Percentiles rank a stretch among this genome's conserved stretches.
Evolutionary conservation across 495 filamentous ascomycete genomes (phyloP).

Genomic region (Rostrohypoxylon terebratum): DNA sequence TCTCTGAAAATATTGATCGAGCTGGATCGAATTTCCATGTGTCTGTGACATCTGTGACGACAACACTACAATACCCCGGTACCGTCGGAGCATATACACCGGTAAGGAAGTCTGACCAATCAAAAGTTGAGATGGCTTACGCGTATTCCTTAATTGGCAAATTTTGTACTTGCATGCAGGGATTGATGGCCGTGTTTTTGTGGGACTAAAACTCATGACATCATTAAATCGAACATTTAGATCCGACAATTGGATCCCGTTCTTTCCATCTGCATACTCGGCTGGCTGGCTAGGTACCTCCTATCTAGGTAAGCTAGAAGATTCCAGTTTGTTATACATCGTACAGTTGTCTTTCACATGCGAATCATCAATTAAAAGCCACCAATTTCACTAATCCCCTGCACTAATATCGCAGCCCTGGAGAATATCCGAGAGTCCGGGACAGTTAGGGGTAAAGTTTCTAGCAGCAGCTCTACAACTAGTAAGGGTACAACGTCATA

Average conservation of each 20-base stretch:
- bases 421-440: slow-evolving; percentile 5
- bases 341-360: not conserved
- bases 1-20: slow-evolving; percentile 26
- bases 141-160: slow-evolving; percentile 34
- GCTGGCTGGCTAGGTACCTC: too few species aligned
- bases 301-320: not conserved
- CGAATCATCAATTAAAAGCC: not conserved
- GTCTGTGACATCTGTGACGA: slow-evolving; percentile 29
- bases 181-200: slow-evolving; percentile 14
- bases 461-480: not conserved
- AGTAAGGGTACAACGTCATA: slow-evolving; percentile 21
- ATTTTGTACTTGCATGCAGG: slow-evolving; percentile 25
- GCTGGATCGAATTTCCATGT: not conserved
- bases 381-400: not conserved
- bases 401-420: not conserved
- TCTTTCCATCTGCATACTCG: not conserved
- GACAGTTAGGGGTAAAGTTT: not conserved
- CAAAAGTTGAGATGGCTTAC: not conserved
- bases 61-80: slow-evolving; percentile 10
- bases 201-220: slow-evolving; percentile 20
- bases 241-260: slow-evolving; percentile 21
- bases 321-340: not conserved
- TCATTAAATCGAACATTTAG: slow-evolving; percentile 23
- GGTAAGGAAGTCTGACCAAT: slow-evolving; percentile 25
- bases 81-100: slow-evolving; percentile 34